Evolutionary conservation across 208 protist genomes (phyloP), one percentile per base, ranked within the genome.

Genomic region (Novymonas esmeraldas): DNA sequence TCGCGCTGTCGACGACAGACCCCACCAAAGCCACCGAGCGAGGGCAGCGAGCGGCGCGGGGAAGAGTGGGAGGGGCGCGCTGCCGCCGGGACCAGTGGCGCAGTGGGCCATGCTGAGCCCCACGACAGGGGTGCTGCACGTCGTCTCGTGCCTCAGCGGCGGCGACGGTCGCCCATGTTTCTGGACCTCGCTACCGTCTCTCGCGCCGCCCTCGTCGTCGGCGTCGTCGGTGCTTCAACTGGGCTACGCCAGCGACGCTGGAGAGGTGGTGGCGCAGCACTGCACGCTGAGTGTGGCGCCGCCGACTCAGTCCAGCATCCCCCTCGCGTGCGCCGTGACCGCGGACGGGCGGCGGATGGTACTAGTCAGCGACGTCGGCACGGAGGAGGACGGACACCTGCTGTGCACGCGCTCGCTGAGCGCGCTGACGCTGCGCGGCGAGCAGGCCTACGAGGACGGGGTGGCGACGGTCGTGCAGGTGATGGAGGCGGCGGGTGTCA

Each of bases 341-440:
- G 48, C 67, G 14, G 42, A 61, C 9, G 64, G 56, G 42, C 50
- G 29, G 0, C 63, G 58, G 26, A 76, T 90, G 58, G 55, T 76
- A 11, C 29, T 92, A 14, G 67, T 92, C 24, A 91, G 85, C 79
- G 78, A 77, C 58, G 41, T 79, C 38, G 82, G 70, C 6, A 34
- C 56, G 16, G 89, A 92, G 75, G 89, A 89, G 73, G 82, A 90
- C 64, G 67, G 54, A 1, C 84, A 79, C 64, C 39, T 89, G 33
- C 65, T 75, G 64, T 73, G 71, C 65, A 51, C 81, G 3, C 79
- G 82, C 63, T 87, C 89, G 1, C 63, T 88, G 7, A 76, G 73
- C n/a, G 80, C 85, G 10, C 83, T 89, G 33, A 71, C 76, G 42
- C 31, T 84, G 31, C 41, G 66, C 13, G 56, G 57, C 29, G 66